A percentile compares a stretch with the other conserved stretches of the same genome.
phyloP scores from a whole-genome alignment of 108 stramenopile species.

The Chaetoceros muelleri region DNA sequence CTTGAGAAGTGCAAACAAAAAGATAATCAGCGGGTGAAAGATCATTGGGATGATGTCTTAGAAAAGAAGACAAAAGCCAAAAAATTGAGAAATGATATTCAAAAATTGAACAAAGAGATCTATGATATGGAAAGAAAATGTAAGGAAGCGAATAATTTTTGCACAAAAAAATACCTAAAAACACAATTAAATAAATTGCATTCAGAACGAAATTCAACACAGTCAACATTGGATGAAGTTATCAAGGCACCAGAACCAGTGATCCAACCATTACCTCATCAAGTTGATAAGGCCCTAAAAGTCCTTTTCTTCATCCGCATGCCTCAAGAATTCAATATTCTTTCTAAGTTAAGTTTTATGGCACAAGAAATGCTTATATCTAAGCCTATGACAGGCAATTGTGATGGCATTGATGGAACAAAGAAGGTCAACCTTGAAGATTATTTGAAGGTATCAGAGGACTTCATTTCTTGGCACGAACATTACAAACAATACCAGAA shows the following conservation, averaged over 20 bases:
- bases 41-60: slow-evolving; percentile 21
- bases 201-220: slow-evolving; percentile 1
- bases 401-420: slow-evolving; percentile 4
- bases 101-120: slow-evolving; percentile 2
- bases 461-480: slow-evolving; percentile 9
- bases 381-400: slow-evolving; percentile 5
- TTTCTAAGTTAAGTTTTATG: slow-evolving; percentile 27
- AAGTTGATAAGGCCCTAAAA: slow-evolving; percentile 13
- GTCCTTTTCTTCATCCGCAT: slow-evolving; percentile 32
- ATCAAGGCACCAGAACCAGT: slow-evolving; percentile 16
- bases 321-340: slow-evolving; percentile 17
- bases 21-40: slow-evolving; percentile 9
- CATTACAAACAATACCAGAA: slow-evolving; percentile 19
- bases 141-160: too few species aligned
- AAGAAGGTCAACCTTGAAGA: slow-evolving; percentile 5
- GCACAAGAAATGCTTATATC: slow-evolving; percentile 25
- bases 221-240: slow-evolving; percentile 3
- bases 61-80: slow-evolving; percentile 7
- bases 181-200: slow-evolving; percentile 8
- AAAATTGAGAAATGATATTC: slow-evolving; percentile 1
- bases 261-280: slow-evolving; percentile 17
- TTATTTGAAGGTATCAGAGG: background rate
- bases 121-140: slow-evolving; percentile 11
- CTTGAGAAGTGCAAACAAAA: slow-evolving; percentile 14
- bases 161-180: too few species aligned